Evolutionary conservation across 164 flowering plant genomes (phyloP), one percentile per base, ranked within the genome.

Genomic region (Dillenia turbinata): DNA sequence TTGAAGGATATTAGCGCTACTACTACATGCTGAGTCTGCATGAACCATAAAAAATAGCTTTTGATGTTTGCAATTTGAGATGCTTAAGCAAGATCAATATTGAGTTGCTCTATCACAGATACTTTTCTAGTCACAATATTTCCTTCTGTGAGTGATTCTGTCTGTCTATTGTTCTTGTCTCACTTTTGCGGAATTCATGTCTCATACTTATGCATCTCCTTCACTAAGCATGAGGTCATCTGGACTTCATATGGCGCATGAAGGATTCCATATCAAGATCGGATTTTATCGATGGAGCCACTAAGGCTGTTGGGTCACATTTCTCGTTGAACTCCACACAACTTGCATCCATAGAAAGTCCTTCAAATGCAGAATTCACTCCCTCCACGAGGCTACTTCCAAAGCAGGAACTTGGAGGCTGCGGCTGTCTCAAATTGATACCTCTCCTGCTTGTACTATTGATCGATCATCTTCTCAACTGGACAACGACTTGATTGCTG

Each of bases 211-310:
- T 4, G 40, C 40, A 33, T 33, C 40, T 33, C 40, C 40, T 33
- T 33, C 40, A 33, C 59, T 72, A 92, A 97, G 88, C 81, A 66
- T 83, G 98, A 78, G 65, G 62, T 57, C 98, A 92, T 59, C 47
- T 57, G 62, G 96, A 90, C 11, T 92, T 92, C 57, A 69, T 92
- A 14, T 84, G 98, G 61, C 71, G 85, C 5, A 72, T 90, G 85
- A 92, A 84, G 77, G 89, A 85, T 65, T 81, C 79, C 64, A 44
- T 90, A 60, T 70, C 88, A 44, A 81, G 90, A 72, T 69, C 81
- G 49, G 71, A 46, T 48, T 92, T 92, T 72, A 77, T 92, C 9
- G 81, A 78, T 19, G 76, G 73, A 74, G 88, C 91, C 2, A 45
- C 81, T 2, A 56, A 77, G 45, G 77, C 88, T 40, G 50, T 77